Evolutionary conservation across 2,329 filamentous ascomycete genomes (phyloP), one percentile per base, ranked within the genome.

Genomic region (Graphium sp.): DNA sequence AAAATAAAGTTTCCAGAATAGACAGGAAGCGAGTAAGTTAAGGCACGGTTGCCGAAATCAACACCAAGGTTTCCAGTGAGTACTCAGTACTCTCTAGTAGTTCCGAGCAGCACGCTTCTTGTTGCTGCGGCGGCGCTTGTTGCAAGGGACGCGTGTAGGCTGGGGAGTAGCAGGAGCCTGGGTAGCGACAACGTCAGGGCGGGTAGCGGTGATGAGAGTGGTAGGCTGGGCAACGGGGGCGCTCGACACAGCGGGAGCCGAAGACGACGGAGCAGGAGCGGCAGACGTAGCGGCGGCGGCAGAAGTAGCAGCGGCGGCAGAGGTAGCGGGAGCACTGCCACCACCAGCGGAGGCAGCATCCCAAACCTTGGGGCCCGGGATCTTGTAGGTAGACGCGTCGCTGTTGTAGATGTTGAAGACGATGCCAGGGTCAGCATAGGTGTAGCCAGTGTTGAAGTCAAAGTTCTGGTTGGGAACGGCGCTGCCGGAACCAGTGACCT

Each of bases 371-470:
- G 48, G 49, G 27, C 50, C 50, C 32, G 50, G 48, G 30, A 52
- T 50, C 15, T 34, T 11, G 42, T 54, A 52, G n/a, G n/a, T n/a
- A 38, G 26, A 40, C 24, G 37, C 35, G 37, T 32, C 31, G 22
- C 30, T 29, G 28, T 28, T 34, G 58, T 74, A 74, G 48, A 75
- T 59, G 56, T 65, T 66, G 56, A 72, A 50, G 35, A 56, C 38
- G 41, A 76, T 67, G 34, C 71, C 71, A 9, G 62, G 45, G 44
- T 74, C 69, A 31, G 52, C 48, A 39, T 55, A 50, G 29, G 52
- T 68, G 58, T 75, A 76, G 33, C 67, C 69, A 18, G 48, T 42
- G 18, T 58, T 52, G 43, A 65, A 56, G 43, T 56, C 49, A 30
- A 62, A 62, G 40, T 36, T 38, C 41, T 52, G 35, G 34, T 45